phyloP scores from a whole-genome alignment of 768 basidiomycete species.

The Auricularia cornea region DNA sequence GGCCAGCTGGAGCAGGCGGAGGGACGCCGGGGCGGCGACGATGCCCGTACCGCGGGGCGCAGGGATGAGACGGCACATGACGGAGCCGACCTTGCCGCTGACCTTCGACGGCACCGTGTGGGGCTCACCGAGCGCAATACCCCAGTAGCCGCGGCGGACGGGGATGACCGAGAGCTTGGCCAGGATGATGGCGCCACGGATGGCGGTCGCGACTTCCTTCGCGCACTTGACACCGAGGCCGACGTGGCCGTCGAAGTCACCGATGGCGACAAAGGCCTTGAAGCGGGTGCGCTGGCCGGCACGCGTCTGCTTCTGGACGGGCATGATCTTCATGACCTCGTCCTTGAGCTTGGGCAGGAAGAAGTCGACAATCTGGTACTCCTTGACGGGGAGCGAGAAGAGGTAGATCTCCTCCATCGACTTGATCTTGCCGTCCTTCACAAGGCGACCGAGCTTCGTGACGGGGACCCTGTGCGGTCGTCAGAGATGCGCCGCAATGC shows the following conservation, averaged over 20 bases:
- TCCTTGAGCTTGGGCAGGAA: conserved; percentile 99
- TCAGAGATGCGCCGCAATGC: background rate
- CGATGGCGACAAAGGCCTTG: conserved; percentile 99
- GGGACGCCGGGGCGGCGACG: conserved; percentile 96
- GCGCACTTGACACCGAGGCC: conserved; percentile 99
- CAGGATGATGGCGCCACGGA: conserved; percentile 98
- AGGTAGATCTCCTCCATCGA: conserved; percentile 99
- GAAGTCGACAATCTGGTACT: conserved; percentile 98
- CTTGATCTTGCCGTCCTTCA: conserved; percentile 99
- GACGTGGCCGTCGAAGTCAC: conserved; percentile 97
- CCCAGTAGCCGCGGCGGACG: conserved; percentile 99
- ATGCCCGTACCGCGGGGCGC: conserved; percentile 99
- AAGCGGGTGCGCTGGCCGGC: conserved; percentile 99
- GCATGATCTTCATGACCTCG: conserved; percentile 99
- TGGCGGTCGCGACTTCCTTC: conserved; percentile 99
- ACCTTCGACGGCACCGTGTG: conserved; percentile 99
- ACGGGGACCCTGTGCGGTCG: conserved; percentile 72
- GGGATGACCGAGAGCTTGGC: conserved; percentile 98
- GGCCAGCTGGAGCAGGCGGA: conserved; percentile 93
- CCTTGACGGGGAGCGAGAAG: conserved; percentile 99
- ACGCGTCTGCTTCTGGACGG: conserved; percentile 99
- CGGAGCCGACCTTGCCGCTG: conserved; percentile 96
- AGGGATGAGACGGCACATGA: conserved; percentile 98
- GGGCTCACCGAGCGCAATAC: conserved; percentile 95
- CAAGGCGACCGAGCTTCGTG: conserved; percentile 98